phyloP scores from a whole-genome alignment of 495 filamentous ascomycete species.

The Penicillium maclennaniae region DNA sequence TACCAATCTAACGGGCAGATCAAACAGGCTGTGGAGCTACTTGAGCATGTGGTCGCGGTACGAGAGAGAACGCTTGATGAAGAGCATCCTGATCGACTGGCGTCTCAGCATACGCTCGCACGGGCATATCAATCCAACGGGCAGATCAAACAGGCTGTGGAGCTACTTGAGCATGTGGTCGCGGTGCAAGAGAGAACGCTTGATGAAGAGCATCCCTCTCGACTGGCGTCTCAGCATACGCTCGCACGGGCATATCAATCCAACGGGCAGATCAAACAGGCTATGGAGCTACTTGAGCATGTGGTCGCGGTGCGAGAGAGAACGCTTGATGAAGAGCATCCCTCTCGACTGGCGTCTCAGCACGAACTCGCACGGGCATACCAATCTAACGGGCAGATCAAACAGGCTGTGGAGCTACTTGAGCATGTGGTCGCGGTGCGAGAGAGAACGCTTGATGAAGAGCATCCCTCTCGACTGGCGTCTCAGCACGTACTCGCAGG shows the following conservation, averaged over 20 bases:
- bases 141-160: constrained; percentile 20
- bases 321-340: constrained; percentile 25
- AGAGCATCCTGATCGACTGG: constrained; percentile 23
- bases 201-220: constrained; percentile 24
- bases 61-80: constrained; percentile 16
- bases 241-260: neutral
- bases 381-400: neutral
- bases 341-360: constrained; percentile 8
- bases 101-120: constrained; percentile 3
- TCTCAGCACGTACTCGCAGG: constrained; percentile 2
- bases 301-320: constrained; percentile 24
- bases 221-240: constrained; percentile 10
- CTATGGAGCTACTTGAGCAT: constrained; percentile 25
- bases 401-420: constrained; percentile 24
- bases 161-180: constrained; percentile 29
- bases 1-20: too few species aligned
- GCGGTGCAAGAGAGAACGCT: constrained; percentile 16
- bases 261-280: constrained; percentile 11
- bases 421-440: constrained; percentile 29
- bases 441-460: constrained; percentile 18
- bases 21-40: constrained; percentile 22
- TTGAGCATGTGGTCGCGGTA: constrained; percentile 31
- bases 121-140: too few species aligned
- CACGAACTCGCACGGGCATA: constrained; percentile 1
- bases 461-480: constrained; percentile 22